Base-by-base conservation (phyloP, 768 basidiomycete genomes). In the Pluteus cervinus region DNA sequence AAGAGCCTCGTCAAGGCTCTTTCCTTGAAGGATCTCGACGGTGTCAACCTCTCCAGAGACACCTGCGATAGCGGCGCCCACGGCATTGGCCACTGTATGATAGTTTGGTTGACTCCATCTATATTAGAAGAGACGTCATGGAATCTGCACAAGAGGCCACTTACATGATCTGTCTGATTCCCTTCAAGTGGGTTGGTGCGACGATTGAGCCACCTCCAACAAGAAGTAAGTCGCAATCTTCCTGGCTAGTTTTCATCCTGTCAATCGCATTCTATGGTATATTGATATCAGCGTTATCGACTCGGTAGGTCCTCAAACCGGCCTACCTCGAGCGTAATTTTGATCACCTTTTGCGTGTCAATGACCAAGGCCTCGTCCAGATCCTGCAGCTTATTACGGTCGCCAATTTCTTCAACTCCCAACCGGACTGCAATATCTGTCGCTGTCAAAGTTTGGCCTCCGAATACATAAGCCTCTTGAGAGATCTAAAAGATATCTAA, bases 201-300 rank as follows among this genome's bases (percentile, higher is more conserved):
- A 83, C 62, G 46, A 81, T 73, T 0, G 75, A 72, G 4, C 81
- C 80, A 11, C 81, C 81, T 16, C 81, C 81, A 24, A 81, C 81
- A 2, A 83, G 66, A 20, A 79, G 65, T 8, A 81, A 64, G 17
- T 76, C 70, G 29, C 71, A 63, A 48, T 75, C 71, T 17, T 69
- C 68, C 2, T 69, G 68, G 22, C 68, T 71, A 4, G 79, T 81
- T 62, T 83, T 83, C 78, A 83, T 80, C 17, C 56, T 55, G 48
- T 81, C 80, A 7, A 81, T 55, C 2, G 66, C 66, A 10, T 58
- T 59, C 58, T 82, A 67, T 10, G 68, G 37, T 45, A 63, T 56
- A 28, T 41, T 47, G 31, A 20, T 25, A 11, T 21, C 14, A 18
- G 9, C 40, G 20, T 12, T n/a, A 11, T 5, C 5, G 8, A 35